phyloP scores from a whole-genome alignment of 331 rosid species.

The Pyrus hybrid region DNA sequence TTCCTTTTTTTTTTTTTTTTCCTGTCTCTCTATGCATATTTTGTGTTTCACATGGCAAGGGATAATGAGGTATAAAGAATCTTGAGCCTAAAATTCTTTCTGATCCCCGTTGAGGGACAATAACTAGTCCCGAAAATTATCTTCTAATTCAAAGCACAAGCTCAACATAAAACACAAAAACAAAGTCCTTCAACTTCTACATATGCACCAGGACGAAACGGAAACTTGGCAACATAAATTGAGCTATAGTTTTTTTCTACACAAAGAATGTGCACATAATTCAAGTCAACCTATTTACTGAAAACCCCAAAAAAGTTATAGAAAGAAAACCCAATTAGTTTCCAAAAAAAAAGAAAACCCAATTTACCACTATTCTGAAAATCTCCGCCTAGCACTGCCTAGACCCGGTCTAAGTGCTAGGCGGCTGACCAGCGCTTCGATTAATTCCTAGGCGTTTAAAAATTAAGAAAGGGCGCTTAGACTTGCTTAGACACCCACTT shows the following conservation, averaged over 20 bases:
- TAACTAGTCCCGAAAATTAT: background rate
- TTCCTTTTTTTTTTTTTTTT: too few relatives aligned
- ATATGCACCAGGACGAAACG: background rate
- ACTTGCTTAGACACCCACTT: too few relatives aligned
- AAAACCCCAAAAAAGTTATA: background rate
- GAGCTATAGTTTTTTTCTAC: background rate
- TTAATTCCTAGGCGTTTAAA: too few relatives aligned
- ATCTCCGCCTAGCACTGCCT: too few relatives aligned
- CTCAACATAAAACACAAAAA: background rate
- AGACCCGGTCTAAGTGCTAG: too few relatives aligned
- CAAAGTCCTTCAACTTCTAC: background rate
- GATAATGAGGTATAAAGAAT: too few relatives aligned
- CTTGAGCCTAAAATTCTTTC: background rate
- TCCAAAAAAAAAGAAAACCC: too few relatives aligned
- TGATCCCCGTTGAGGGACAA: background rate
- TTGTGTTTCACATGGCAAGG: too few relatives aligned
- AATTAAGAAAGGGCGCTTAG: too few relatives aligned
- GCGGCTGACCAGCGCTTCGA: too few relatives aligned
- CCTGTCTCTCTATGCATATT: too few relatives aligned
- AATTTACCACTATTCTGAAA: background rate
- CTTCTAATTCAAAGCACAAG: background rate
- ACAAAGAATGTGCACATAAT: background rate
- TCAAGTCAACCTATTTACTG: background rate
- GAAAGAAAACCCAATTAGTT: too few relatives aligned
- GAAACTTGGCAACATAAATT: background rate